These are phyloP conservation scores for Ganoderma lucidum DNA, from an alignment of 1,284 basidiomycete genomes.

Conservation along the genomic window DNA sequence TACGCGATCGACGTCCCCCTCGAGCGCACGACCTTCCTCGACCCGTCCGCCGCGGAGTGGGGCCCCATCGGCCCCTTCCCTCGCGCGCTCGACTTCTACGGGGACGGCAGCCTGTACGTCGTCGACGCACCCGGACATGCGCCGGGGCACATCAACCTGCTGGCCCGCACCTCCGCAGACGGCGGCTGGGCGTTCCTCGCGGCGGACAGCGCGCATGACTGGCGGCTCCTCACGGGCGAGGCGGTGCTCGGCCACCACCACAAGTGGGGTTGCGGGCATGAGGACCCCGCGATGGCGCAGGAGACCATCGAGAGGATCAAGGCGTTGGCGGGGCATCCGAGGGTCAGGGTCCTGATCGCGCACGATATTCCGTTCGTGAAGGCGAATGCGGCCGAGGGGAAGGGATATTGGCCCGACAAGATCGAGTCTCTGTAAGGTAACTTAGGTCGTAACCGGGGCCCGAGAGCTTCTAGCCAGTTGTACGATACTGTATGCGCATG, in stretches of 20 bases:
- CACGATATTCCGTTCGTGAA: conserved; percentile 56
- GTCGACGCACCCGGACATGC: conserved; percentile 64
- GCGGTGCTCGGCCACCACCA: conserved; percentile 46
- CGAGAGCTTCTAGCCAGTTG: neutral
- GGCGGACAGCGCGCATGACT: conserved; percentile 64
- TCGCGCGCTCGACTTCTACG: conserved; percentile 58
- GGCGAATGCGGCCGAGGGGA: conserved; percentile 49
- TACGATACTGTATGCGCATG: neutral
- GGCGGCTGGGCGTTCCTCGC: conserved; percentile 64
- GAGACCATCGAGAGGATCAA: conserved; percentile 51
- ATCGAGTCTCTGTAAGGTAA: conserved; percentile 13
- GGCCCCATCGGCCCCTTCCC: conserved; percentile 56
- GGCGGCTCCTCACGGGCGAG: conserved; percentile 57
- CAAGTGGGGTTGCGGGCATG: conserved; percentile 49
- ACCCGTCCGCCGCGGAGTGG: conserved; percentile 16
- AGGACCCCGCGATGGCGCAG: conserved; percentile 50
- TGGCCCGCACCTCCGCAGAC: conserved; percentile 61
- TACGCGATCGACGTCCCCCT: conserved; percentile 51
- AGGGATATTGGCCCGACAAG: conserved; percentile 51
- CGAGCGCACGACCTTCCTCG: conserved; percentile 47
- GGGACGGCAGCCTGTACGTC: conserved; percentile 64
- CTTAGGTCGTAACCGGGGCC: neutral
- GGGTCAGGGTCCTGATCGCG: conserved; percentile 56
- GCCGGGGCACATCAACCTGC: conserved; percentile 58
- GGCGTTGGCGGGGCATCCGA: conserved; percentile 44